phyloP scores from a whole-genome alignment of 768 basidiomycete species.

The Candolleomyces efflorescens region DNA sequence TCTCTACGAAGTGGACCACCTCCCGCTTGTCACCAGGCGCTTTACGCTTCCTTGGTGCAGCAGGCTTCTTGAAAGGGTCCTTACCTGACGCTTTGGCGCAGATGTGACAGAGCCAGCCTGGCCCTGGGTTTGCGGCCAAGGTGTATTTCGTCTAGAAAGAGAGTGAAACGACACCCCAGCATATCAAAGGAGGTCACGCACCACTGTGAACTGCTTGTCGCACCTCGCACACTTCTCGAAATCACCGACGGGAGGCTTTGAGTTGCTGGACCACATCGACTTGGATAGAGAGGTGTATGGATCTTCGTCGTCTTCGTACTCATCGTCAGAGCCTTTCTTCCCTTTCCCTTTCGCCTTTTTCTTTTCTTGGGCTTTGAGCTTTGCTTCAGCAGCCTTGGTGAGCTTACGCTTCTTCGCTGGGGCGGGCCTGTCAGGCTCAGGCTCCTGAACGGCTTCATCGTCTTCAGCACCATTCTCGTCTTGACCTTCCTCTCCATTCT shows the following conservation, averaged over 20 bases:
- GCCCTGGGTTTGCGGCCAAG: slow-evolving; percentile 60
- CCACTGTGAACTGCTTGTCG: slow-evolving; percentile 82
- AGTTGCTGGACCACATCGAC: slow-evolving; percentile 32
- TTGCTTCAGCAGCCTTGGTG: slow-evolving; percentile 42
- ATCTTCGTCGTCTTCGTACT: slow-evolving; percentile 58
- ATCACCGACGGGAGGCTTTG: slow-evolving; percentile 69
- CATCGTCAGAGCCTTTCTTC: slow-evolving; percentile 46
- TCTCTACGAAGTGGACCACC: slow-evolving; percentile 66
- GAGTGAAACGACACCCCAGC: not conserved
- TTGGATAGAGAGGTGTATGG: slow-evolving; percentile 65
- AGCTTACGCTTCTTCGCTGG: slow-evolving; percentile 54
- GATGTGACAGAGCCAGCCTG: slow-evolving; percentile 78
- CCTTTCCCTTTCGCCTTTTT: slow-evolving; percentile 23
- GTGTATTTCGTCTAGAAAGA: slow-evolving; percentile 80
- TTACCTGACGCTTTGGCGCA: slow-evolving; percentile 77
- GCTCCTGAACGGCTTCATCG: slow-evolving; percentile 18
- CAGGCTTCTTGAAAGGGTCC: slow-evolving; percentile 84
- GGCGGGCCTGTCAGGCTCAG: not conserved
- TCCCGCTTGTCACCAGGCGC: slow-evolving; percentile 62
- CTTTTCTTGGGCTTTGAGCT: slow-evolving; percentile 40
- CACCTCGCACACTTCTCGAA: slow-evolving; percentile 82
- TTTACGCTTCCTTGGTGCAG: slow-evolving; percentile 57
- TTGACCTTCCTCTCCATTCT: slow-evolving; percentile 23
- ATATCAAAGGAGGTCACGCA: slow-evolving; percentile 32
- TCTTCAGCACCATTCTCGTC: slow-evolving; percentile 17